Evolutionary conservation across 2,329 filamentous ascomycete genomes (phyloP).

Genomic region (Mollisiaceae sp.): DNA sequence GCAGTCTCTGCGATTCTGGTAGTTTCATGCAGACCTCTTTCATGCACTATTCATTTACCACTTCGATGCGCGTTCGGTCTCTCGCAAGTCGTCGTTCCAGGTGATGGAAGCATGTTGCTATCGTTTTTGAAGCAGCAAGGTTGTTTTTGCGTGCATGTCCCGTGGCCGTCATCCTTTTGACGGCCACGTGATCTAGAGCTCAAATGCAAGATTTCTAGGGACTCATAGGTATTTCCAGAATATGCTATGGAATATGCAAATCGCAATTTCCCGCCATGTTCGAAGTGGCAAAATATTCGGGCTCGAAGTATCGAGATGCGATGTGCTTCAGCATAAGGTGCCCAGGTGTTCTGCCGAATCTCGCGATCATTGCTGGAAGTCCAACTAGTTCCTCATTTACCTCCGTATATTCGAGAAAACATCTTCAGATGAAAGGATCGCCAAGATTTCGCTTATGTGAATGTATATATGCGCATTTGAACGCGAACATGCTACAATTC

Average conservation of each 20-base stretch:
- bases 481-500: too few species aligned
- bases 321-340: not conserved
- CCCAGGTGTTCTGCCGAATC: not conserved
- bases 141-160: too few species aligned
- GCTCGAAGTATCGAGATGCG: not conserved
- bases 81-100: not conserved
- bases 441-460: too few species aligned
- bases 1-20: too few species aligned
- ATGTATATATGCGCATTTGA: too few species aligned
- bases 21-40: too few species aligned
- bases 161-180: too few species aligned
- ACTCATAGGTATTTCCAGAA: not conserved
- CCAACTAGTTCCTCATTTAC: too few species aligned
- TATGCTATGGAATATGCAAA: not conserved
- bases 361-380: not conserved
- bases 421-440: not conserved
- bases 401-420: not conserved
- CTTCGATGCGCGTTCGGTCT: not conserved
- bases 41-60: too few species aligned
- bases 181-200: not conserved
- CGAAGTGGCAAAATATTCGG: not conserved
- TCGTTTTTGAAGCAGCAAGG: not conserved
- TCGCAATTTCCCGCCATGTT: not conserved
- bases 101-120: not conserved
- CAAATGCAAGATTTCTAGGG: not conserved